Evolutionary conservation across 2,329 filamentous ascomycete genomes (phyloP), one percentile per base, ranked within the genome.

Genomic region (Aspergillus versicolor): DNA sequence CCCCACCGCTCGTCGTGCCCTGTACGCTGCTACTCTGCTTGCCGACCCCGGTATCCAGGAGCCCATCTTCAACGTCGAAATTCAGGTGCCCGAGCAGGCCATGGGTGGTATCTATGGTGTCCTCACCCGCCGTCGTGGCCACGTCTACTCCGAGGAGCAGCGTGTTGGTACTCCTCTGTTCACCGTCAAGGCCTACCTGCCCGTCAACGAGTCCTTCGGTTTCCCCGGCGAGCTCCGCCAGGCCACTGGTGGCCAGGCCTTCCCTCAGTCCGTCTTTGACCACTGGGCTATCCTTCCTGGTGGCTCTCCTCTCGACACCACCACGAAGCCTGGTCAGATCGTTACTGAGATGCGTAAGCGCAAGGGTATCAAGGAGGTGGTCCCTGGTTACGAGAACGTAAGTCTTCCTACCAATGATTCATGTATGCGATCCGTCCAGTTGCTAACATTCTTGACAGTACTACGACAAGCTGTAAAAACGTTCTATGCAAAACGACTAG

Each of bases 41-140:
- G 92, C 94, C 72, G 87, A 96, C 70, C 94, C 94, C 67, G 88
- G 86, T 80, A 87, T 99, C 64, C 88, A 92, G 72, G 94, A 99
- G 87, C 94, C 94, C 75, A 90, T 99, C 81, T 99, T 95, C 90
- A 84, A 97, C 78, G 92, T 96, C 79, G 94, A 99, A 82, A 99
- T 99, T 80, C 92, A 97, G 84, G 94, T 99, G 64, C 93, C 93
- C 74, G 94, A 99, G 86, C 84, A 88, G 75, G 93, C 94, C 77
- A 97, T 99, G 94, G 94, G 94, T 86, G 94, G 94, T 87, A 96
- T 99, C 81, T 99, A 99, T 83, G 90, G 92, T 89, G 92, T 97
- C 76, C 90, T 99, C 73, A 97, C 92, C 81, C 90, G 92, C 76
- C 86, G 92, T 80, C 89, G 94, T 90, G 94, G 94, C 86, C 93